Conservation (phyloP, 2,329 filamentous ascomycete genomes). For the Zarea fungicola region DNA sequence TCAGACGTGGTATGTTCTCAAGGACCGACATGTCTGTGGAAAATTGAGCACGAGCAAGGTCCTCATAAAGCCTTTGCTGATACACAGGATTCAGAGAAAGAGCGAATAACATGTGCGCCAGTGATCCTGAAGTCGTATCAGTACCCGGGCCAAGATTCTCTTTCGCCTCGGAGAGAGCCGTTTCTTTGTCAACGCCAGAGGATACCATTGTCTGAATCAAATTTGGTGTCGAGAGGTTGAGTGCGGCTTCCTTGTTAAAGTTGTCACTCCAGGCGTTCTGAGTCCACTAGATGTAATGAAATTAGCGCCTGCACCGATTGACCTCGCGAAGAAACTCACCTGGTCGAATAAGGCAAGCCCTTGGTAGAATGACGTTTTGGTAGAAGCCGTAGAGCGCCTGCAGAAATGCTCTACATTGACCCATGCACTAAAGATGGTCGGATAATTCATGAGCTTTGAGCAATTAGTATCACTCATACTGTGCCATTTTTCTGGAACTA, state of each 20-base stretch:
- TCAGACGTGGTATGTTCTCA: not conserved
- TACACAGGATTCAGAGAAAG: not conserved
- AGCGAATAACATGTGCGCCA: not conserved
- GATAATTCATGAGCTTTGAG: not conserved
- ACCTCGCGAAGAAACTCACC: not conserved
- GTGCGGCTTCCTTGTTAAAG: not conserved
- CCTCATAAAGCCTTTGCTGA: not conserved
- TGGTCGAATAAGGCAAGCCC: not conserved
- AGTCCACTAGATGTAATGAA: not conserved
- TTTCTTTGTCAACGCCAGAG: not conserved
- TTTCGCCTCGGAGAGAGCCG: not conserved
- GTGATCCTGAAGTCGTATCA: not conserved
- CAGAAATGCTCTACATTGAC: not conserved
- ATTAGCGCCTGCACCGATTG: not conserved
- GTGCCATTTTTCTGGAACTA: not conserved
- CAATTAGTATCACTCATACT: not conserved
- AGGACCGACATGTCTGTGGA: not conserved
- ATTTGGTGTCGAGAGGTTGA: not conserved
- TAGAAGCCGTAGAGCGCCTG: not conserved
- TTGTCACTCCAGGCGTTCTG: not conserved
- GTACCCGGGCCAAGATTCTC: not conserved
- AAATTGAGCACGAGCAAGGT: not conserved
- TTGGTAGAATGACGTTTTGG: not conserved
- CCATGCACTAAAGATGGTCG: not conserved
- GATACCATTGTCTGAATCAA: slow-evolving; percentile 4